Base-by-base conservation (phyloP, 2,329 filamentous ascomycete genomes). In the Cyanodermella asteris region DNA sequence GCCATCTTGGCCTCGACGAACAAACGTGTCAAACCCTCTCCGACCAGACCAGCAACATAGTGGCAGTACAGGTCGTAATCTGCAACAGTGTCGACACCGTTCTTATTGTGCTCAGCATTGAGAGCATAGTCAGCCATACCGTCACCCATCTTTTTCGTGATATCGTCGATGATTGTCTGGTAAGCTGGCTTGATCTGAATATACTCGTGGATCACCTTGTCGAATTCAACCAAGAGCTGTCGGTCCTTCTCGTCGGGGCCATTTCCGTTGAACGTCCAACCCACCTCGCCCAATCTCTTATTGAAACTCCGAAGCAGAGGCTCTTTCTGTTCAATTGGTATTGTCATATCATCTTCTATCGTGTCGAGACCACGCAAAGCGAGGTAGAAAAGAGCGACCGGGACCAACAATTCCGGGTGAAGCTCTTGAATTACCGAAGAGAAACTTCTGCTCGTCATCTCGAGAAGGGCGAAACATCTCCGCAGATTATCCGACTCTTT, bases 281-380 rank as follows among this genome's bases (percentile, higher is more conserved):
- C 82, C 35, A 91, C 77, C 34, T 72, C 51, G 36, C 80, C 72
- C 42, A 94, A 61, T 35, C 72, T 61, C 28, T 73, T 54, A 44
- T 90, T 59, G 49, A 97, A 97, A 23, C 73, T 60, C 33, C 84
- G 69, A 32, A 97, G 58, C 28, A 93, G 51, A 2, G 81, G 80
- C 43, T 90, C 75, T 55, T 97, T 97, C 42, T 64, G 71, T 35
- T 65, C 61, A 19, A 84, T 54, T 3, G 73, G 59, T 31, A 97
- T 72, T 5, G 81, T 91, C 70, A 93, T 94, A 50, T 97, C 87
- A 58, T 97, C 87, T 53, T 97, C 87, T 31, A 97, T 77, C n/a
- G 87, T 97, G 50, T 97, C 87, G 25, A 97, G 64, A 23, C 78
- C 87, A 32, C 87, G 77, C 27, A 97, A 62, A 26, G 80, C 66